Evolutionary conservation across 2,329 filamentous ascomycete species (phyloP).

Genomic region (Cadophora luteo-olivacea): DNA sequence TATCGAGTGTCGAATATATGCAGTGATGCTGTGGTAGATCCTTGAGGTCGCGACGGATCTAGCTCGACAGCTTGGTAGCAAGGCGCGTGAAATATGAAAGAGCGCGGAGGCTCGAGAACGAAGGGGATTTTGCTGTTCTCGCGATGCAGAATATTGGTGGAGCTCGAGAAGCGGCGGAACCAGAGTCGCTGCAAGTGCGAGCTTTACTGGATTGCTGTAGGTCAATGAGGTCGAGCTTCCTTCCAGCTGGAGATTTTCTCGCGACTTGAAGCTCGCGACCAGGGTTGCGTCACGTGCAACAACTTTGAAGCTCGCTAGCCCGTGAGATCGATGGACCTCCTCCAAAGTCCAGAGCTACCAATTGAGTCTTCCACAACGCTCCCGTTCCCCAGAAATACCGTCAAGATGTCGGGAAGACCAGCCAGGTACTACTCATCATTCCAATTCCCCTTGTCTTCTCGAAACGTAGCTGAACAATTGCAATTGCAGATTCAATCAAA

Average conservation of each 20-base stretch:
- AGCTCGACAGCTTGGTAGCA: constrained; percentile 1
- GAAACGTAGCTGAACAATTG: constrained; percentile 39
- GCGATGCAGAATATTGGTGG: neutral
- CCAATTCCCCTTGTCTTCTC: neutral
- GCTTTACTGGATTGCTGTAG: neutral
- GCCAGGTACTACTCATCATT: constrained; percentile 34
- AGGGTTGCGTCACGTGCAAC: neutral
- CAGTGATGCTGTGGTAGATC: neutral
- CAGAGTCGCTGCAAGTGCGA: neutral
- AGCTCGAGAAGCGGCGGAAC: neutral
- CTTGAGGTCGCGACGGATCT: neutral
- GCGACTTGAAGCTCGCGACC: neutral
- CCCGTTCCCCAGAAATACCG: constrained; percentile 25
- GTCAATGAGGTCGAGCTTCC: neutral
- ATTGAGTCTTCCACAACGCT: constrained; percentile 44
- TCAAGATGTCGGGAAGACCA: constrained; percentile 43
- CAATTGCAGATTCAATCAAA: constrained; percentile 83
- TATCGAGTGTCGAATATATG: neutral
- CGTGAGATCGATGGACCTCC: constrained; percentile 35
- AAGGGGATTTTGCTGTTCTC: neutral
- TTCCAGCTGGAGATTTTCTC: neutral
- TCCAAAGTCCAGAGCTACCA: constrained; percentile 39
- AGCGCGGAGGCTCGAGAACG: constrained; percentile 25
- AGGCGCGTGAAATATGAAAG: constrained; percentile 17
- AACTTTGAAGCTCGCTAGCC: constrained; percentile 28